phyloP scores from a whole-genome alignment of 768 basidiomycete genomes.

The Pleurotus eryngii region DNA sequence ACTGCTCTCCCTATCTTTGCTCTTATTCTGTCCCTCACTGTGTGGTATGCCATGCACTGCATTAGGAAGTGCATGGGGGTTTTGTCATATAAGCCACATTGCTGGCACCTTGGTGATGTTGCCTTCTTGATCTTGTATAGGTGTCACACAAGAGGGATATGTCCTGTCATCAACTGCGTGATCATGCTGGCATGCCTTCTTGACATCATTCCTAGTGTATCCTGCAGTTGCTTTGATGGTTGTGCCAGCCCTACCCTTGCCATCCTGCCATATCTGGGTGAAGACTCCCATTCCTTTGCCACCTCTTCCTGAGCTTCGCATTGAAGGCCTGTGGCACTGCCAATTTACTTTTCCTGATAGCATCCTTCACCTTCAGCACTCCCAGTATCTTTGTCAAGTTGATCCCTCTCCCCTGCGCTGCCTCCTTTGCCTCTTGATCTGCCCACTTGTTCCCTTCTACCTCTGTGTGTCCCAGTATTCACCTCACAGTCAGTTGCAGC shows the following conservation, averaged over 20 bases:
- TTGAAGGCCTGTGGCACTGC: too few relatives aligned
- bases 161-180: too few relatives aligned
- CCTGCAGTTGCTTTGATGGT: conserved; percentile 10
- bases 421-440: conserved; percentile 18
- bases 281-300: conserved; percentile 10
- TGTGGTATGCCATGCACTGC: neutral
- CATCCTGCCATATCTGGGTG: neutral
- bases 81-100: too few relatives aligned
- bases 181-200: too few relatives aligned
- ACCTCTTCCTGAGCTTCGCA: neutral
- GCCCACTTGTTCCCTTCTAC: conserved; percentile 23
- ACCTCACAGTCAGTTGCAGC: neutral
- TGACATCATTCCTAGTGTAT: neutral
- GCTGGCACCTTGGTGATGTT: too few relatives aligned
- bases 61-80: too few relatives aligned
- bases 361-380: too few relatives aligned
- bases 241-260: conserved; percentile 7
- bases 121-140: too few relatives aligned
- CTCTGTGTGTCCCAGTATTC: conserved; percentile 23
- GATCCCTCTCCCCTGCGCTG: neutral
- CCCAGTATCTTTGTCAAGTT: too few relatives aligned
- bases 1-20: neutral
- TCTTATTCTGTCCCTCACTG: neutral
- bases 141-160: too few relatives aligned
- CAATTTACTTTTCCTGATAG: too few relatives aligned